A percentile compares a stretch with the other conserved stretches of the same genome.
phyloP scores from a whole-genome alignment of 1,284 basidiomycete genomes.

The Microstroma glucosiphilum region DNA sequence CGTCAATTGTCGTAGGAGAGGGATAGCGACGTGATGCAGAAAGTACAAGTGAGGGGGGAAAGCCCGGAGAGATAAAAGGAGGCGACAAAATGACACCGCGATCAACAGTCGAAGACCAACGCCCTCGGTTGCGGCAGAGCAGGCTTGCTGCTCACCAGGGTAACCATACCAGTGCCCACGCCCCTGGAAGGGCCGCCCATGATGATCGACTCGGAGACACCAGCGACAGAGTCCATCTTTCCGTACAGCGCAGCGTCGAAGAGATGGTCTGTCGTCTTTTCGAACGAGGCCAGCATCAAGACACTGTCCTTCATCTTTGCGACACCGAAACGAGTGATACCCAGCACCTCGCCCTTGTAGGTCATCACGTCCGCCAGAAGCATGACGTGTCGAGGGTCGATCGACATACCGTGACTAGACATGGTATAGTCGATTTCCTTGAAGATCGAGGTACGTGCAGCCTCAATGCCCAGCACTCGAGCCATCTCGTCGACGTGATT shows the following conservation, averaged over 20 bases:
- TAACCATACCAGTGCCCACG: conserved; percentile 73
- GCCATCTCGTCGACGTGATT: conserved; percentile 97
- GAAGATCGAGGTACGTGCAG: conserved; percentile 87
- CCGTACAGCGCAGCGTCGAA: conserved; percentile 96
- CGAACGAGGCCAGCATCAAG: conserved; percentile 97
- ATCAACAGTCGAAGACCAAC: conserved; percentile 31
- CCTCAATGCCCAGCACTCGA: conserved; percentile 92
- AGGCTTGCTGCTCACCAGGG: conserved; percentile 29
- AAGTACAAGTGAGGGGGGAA: too few relatives aligned
- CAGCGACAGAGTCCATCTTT: conserved; percentile 88
- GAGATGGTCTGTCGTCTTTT: conserved; percentile 98
- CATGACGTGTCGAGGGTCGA: conserved; percentile 98
- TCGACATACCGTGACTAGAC: conserved; percentile 94
- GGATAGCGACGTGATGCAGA: too few relatives aligned
- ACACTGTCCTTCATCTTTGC: conserved; percentile 99
- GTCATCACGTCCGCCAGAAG: conserved; percentile 97
- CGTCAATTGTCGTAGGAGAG: too few relatives aligned
- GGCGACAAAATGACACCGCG: background rate
- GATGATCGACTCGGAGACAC: conserved; percentile 98
- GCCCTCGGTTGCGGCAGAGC: conserved; percentile 26
- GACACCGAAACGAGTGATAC: conserved; percentile 99
- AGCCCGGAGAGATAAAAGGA: too few relatives aligned
- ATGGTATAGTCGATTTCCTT: conserved; percentile 95
- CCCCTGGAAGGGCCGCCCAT: conserved; percentile 97
- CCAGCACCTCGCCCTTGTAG: conserved; percentile 97